These are phyloP conservation scores for Marchantia polymorpha DNA, from an alignment of 225 moss, liverwort and hornwort species.

Conservation along the genomic window DNA sequence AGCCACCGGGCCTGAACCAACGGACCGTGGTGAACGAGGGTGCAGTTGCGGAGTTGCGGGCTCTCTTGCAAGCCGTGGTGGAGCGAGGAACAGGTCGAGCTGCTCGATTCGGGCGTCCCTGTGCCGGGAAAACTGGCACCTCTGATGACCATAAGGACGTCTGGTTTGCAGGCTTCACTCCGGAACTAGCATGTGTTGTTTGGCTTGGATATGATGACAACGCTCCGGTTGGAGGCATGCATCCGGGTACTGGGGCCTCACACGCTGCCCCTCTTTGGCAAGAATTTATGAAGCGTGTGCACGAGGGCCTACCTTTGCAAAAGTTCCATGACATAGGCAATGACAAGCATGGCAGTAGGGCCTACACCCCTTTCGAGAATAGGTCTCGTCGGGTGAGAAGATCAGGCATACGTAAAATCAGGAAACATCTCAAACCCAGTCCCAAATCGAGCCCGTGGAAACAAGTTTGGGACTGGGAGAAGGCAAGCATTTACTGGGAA, in stretches of 20 bases:
- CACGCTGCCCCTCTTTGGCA: conserved; percentile 95
- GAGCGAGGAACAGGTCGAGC: conserved; percentile 86
- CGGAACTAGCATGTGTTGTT: conserved; percentile 91
- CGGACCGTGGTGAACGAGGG: conserved; percentile 53
- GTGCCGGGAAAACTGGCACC: conserved; percentile 95
- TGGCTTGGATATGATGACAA: conserved; percentile 97
- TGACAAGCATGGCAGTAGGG: conserved; percentile 66
- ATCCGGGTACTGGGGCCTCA: conserved; percentile 95
- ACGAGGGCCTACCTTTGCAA: conserved; percentile 79
- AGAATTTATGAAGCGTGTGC: conserved; percentile 78
- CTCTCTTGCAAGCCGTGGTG: conserved; percentile 84
- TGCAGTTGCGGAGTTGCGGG: conserved; percentile 84
- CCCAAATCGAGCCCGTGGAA: conserved; percentile 50
- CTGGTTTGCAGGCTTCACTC: conserved; percentile 99
- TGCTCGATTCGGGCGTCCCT: conserved; percentile 82
- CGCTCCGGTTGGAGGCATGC: conserved; percentile 84
- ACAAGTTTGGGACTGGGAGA: conserved; percentile 97
- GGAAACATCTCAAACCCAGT: conserved; percentile 47
- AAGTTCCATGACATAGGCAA: conserved; percentile 76
- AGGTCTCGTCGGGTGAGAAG: conserved; percentile 58
- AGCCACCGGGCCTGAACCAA: conserved; percentile 39
- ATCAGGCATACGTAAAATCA: conserved; percentile 48
- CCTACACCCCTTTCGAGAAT: conserved; percentile 64
- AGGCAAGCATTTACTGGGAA: conserved; percentile 77
- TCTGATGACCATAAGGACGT: conserved; percentile 92